A percentile compares a stretch with the other conserved stretches of the same genome.
phyloP scores from a whole-genome alignment of 1,284 basidiomycete species.

The Trichosporon sp. region DNA sequence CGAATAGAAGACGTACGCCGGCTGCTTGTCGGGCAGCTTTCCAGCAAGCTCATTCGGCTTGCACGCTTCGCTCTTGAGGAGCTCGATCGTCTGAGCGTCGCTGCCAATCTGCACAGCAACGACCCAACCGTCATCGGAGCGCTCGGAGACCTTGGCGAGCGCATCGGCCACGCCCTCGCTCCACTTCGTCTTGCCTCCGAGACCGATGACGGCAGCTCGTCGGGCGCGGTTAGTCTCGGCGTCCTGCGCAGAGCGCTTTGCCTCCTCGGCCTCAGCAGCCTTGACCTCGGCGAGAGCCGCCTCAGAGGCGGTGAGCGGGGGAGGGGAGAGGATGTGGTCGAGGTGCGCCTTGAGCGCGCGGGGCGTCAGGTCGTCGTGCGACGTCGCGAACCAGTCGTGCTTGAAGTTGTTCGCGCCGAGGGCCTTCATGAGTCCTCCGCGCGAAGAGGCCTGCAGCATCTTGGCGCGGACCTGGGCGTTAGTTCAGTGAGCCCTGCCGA shows the following conservation, averaged over 20 bases:
- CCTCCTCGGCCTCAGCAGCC: slow-evolving; percentile 65
- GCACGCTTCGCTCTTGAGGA: slow-evolving; percentile 48
- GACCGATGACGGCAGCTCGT: slow-evolving; percentile 47
- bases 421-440: slow-evolving; percentile 70
- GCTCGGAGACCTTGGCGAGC: slow-evolving; percentile 63
- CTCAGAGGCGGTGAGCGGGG: slow-evolving; percentile 77
- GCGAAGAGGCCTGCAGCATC: slow-evolving; percentile 91
- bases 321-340: slow-evolving; percentile 70
- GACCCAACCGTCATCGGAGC: slow-evolving; percentile 61
- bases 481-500: slow-evolving; percentile 9
- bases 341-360: slow-evolving; percentile 72
- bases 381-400: slow-evolving; percentile 78
- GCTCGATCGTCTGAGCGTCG: slow-evolving; percentile 37
- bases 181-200: slow-evolving; percentile 63
- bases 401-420: slow-evolving; percentile 76
- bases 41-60: slow-evolving; percentile 57
- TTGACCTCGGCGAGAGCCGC: slow-evolving; percentile 74
- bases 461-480: slow-evolving; percentile 57
- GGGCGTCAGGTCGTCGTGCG: slow-evolving; percentile 58
- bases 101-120: slow-evolving; percentile 66
- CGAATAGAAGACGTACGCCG: slow-evolving; percentile 69
- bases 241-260: slow-evolving; percentile 49
- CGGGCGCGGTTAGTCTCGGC: slow-evolving; percentile 45
- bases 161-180: slow-evolving; percentile 66
- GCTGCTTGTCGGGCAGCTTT: slow-evolving; percentile 52